phyloP scores from a whole-genome alignment of 768 basidiomycete species.

The Pulveroboletus sp. region DNA sequence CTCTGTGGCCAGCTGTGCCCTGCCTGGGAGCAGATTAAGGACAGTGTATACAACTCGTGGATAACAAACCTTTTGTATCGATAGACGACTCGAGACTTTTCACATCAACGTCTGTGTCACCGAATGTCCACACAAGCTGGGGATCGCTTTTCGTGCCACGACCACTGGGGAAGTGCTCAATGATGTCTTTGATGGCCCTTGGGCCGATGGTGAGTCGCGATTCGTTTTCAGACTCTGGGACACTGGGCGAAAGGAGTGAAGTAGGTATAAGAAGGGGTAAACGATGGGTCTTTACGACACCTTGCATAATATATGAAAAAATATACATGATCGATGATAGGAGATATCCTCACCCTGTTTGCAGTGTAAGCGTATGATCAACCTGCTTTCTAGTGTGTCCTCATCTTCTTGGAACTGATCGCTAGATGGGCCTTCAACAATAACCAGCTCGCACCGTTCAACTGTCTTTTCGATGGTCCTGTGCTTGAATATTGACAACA shows the following conservation, averaged over 20 bases:
- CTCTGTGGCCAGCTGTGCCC: slow-evolving; percentile 67
- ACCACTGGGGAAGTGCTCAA: slow-evolving; percentile 73
- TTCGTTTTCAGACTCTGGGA: slow-evolving; percentile 53
- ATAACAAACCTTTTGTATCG: slow-evolving; percentile 53
- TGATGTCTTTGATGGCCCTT: slow-evolving; percentile 65
- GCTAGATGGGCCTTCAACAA: slow-evolving; percentile 49
- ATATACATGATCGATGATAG: neutral
- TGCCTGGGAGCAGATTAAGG: slow-evolving; percentile 36
- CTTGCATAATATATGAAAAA: slow-evolving; percentile 34
- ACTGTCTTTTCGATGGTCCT: slow-evolving; percentile 71
- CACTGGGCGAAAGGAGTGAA: slow-evolving; percentile 59
- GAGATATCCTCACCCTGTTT: slow-evolving; percentile 60
- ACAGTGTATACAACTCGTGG: neutral
- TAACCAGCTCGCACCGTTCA: slow-evolving; percentile 69
- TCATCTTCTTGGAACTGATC: slow-evolving; percentile 32
- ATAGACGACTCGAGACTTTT: slow-evolving; percentile 63
- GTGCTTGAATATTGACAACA: slow-evolving; percentile 72
- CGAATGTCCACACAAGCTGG: slow-evolving; percentile 79
- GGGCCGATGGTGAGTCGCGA: slow-evolving; percentile 71
- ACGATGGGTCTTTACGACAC: slow-evolving; percentile 78
- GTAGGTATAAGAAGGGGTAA: slow-evolving; percentile 56
- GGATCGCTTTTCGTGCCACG: slow-evolving; percentile 66
- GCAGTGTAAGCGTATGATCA: slow-evolving; percentile 71
- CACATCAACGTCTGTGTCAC: slow-evolving; percentile 59
- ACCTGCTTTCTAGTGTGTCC: slow-evolving; percentile 65